Evolutionary conservation across 2,329 filamentous ascomycete species (phyloP).

Genomic region (Juglanconis juglandina): DNA sequence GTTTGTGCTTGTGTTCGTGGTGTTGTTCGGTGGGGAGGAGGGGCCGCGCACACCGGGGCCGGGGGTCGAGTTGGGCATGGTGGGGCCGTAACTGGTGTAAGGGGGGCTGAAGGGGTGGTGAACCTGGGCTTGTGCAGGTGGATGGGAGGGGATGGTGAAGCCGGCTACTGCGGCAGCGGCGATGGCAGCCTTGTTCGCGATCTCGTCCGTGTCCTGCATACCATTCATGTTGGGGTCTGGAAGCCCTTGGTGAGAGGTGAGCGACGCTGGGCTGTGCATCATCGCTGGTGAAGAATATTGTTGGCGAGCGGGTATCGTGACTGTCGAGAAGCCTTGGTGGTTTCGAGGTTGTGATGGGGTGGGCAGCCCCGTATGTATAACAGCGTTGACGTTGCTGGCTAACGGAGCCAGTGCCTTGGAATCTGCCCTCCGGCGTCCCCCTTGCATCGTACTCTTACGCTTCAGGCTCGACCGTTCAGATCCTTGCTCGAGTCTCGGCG

Average conservation of each 20-base stretch:
- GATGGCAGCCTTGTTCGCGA: constrained; percentile 31
- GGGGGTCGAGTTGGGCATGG: constrained; percentile 20
- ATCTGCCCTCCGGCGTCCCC: constrained; percentile 37
- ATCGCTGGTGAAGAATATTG: constrained; percentile 26
- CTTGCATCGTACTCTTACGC: constrained; percentile 43
- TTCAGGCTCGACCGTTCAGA: constrained; percentile 42
- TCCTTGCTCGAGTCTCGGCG: constrained; percentile 31
- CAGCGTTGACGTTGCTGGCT: constrained; percentile 29
- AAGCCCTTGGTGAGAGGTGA: constrained; percentile 14
- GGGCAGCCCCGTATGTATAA: constrained; percentile 27
- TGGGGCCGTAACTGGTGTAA: constrained; percentile 30
- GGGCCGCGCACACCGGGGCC: constrained; percentile 18
- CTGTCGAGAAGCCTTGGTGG: constrained; percentile 3
- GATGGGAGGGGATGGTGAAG: constrained; percentile 30
- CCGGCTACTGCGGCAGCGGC: constrained; percentile 35
- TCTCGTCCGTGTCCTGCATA: constrained; percentile 33
- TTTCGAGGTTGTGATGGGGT: constrained; percentile 23
- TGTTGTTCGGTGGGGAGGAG: constrained; percentile 31
- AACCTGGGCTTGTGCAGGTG: constrained; percentile 25
- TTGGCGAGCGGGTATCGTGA: constrained; percentile 20
- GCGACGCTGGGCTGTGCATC: constrained; percentile 31
- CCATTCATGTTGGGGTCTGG: constrained; percentile 28
- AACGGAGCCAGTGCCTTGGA: constrained; percentile 34
- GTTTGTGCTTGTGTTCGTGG: constrained; percentile 28
- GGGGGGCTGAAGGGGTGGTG: constrained; percentile 38